Evolutionary conservation across 2,329 filamentous ascomycete genomes (phyloP).

Genomic region (Scopulariopsis brevicaulis): DNA sequence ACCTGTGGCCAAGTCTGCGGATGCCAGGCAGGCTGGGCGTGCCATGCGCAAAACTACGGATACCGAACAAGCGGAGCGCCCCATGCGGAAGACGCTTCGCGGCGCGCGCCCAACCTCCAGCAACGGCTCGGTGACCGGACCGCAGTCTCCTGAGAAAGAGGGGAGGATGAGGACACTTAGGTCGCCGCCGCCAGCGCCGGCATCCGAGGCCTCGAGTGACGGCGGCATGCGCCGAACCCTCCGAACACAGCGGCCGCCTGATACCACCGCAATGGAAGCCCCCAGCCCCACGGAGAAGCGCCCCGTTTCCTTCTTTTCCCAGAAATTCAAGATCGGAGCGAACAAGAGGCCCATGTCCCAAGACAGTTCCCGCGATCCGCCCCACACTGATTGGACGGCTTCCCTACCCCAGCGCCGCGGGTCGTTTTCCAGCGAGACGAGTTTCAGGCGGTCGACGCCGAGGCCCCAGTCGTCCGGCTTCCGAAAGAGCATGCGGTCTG

Average conservation of each 20-base stretch:
- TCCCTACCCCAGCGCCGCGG: conserved; percentile 5
- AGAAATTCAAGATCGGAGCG: neutral
- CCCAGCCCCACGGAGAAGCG: neutral
- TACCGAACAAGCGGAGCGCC: neutral
- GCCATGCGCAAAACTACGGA: conserved; percentile 16
- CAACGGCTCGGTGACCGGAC: neutral
- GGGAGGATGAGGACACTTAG: neutral
- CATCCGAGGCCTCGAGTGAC: neutral
- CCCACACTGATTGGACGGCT: neutral
- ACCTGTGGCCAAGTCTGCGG: conserved; percentile 17
- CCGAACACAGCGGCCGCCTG: neutral
- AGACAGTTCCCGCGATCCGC: neutral
- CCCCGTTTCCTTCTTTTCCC: neutral
- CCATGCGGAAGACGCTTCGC: neutral
- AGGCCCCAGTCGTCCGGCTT: conserved; percentile 45
- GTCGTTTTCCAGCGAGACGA: conserved; percentile 41
- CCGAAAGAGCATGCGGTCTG: conserved; percentile 60
- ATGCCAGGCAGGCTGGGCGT: neutral
- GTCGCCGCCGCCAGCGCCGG: neutral
- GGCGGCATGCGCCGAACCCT: neutral
- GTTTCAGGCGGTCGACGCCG: conserved; percentile 59
- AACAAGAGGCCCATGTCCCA: neutral
- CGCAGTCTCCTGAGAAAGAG: neutral
- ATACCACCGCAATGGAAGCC: neutral
- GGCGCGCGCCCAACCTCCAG: neutral